phyloP scores from a whole-genome alignment of 2,329 filamentous ascomycete genomes.

The Fusarium sp. region DNA sequence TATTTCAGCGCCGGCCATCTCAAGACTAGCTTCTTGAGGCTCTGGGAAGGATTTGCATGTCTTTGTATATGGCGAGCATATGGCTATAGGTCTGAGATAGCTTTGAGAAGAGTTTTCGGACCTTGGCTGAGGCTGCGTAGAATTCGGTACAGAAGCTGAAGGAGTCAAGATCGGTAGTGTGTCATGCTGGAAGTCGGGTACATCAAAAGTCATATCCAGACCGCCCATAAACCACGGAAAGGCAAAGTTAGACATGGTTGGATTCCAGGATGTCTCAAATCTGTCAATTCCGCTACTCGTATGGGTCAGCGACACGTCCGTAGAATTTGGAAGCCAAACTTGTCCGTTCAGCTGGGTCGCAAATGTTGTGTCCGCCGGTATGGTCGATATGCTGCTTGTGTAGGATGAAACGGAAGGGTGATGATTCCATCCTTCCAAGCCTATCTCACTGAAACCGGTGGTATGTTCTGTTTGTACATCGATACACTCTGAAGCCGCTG shows the following conservation, averaged over 20 bases:
- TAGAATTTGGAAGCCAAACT: not conserved
- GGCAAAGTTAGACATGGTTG: rapidly evolving
- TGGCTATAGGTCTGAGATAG: rapidly evolving
- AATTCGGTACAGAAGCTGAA: rapidly evolving
- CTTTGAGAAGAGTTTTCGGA: rapidly evolving
- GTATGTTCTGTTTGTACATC: not conserved
- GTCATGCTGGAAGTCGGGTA: not conserved
- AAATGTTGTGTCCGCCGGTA: rapidly evolving
- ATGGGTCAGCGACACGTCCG: rapidly evolving
- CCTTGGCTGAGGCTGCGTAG: not conserved
- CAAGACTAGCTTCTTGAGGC: rapidly evolving
- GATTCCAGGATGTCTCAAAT: not conserved
- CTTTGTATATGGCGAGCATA: not conserved
- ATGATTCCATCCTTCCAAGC: not conserved
- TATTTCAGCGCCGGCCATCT: not conserved
- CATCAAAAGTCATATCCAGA: not conserved
- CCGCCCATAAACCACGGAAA: not conserved
- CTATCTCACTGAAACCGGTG: rapidly evolving
- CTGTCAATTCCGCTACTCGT: rapidly evolving
- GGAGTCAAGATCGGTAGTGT: not conserved
- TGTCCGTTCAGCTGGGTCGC: rapidly evolving
- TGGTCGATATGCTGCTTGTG: not conserved
- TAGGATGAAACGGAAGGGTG: too few relatives aligned
- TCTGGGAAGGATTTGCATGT: not conserved
- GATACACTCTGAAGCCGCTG: not conserved